Percentiles rank a stretch among this genome's conserved stretches.
Conservation (phyloP, 371 early-diverging fungal genomes). For the Lichtheimia ornata region DNA sequence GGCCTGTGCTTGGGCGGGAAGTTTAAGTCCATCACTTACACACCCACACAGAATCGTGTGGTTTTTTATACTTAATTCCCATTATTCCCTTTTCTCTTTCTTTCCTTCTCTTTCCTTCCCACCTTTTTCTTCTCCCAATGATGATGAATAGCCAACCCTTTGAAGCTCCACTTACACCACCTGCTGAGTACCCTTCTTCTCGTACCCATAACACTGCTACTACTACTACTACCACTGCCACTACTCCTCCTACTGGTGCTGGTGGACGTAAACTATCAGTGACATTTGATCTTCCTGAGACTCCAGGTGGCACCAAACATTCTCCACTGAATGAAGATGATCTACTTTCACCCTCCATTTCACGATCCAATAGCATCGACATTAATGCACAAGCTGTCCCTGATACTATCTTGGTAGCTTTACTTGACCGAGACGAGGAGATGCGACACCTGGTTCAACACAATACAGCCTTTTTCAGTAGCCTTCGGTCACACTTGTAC, state of each 20-base stretch:
- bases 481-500: conserved; percentile 25
- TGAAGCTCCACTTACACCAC: conserved; percentile 16
- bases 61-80: no score
- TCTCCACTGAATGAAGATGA: not conserved
- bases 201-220: conserved; percentile 1
- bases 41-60: no score
- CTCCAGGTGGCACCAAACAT: conserved; percentile 10
- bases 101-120: conserved; percentile 6
- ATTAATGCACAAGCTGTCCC: conserved; percentile 45
- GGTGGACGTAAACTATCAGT: conserved; percentile 30
- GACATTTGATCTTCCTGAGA: conserved; percentile 38
- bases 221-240: not conserved
- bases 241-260: not conserved
- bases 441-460: conserved; percentile 44
- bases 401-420: conserved; percentile 42
- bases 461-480: conserved; percentile 35
- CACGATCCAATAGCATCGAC: conserved; percentile 29
- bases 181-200: not conserved
- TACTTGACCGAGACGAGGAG: conserved; percentile 44
- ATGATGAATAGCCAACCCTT: conserved; percentile 4
- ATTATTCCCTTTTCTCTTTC: not conserved
- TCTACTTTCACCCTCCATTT: conserved; percentile 26
- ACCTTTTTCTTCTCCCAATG: conserved; percentile 3
- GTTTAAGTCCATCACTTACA: no score
- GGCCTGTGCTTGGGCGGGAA: no score